phyloP scores from a whole-genome alignment of 2,329 filamentous ascomycete species.

The Talaromyces sp. region DNA sequence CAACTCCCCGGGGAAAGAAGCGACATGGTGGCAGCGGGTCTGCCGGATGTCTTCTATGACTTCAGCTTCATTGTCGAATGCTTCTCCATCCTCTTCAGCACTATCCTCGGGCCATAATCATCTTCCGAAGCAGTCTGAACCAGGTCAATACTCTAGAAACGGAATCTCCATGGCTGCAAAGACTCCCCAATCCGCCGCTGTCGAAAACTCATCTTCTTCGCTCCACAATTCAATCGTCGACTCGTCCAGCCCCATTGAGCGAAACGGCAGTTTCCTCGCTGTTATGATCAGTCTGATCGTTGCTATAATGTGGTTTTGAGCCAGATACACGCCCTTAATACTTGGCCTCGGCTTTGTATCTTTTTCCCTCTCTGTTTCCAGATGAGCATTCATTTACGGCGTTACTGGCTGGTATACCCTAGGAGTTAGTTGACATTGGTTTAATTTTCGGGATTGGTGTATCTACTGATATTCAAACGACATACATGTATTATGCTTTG shows the following conservation, averaged over 20 bases:
- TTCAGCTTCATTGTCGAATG: neutral
- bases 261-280: constrained; percentile 9
- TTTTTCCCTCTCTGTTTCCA: neutral
- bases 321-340: neutral
- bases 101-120: neutral
- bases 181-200: neutral
- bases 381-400: neutral
- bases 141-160: neutral
- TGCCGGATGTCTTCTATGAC: neutral
- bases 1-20: neutral
- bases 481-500: neutral
- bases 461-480: neutral
- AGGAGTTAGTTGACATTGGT: neutral
- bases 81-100: neutral
- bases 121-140: neutral
- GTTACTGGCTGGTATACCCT: neutral
- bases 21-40: constrained; percentile 9
- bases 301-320: constrained; percentile 11
- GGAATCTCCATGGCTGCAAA: neutral
- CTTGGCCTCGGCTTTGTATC: neutral
- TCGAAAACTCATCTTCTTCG: neutral
- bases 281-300: constrained; percentile 11
- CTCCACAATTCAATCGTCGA: neutral
- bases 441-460: neutral
- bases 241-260: constrained; percentile 7